Evolutionary conservation across 225 moss, liverwort and hornwort species (phyloP).

Genomic region (Sphagnum contortum): DNA sequence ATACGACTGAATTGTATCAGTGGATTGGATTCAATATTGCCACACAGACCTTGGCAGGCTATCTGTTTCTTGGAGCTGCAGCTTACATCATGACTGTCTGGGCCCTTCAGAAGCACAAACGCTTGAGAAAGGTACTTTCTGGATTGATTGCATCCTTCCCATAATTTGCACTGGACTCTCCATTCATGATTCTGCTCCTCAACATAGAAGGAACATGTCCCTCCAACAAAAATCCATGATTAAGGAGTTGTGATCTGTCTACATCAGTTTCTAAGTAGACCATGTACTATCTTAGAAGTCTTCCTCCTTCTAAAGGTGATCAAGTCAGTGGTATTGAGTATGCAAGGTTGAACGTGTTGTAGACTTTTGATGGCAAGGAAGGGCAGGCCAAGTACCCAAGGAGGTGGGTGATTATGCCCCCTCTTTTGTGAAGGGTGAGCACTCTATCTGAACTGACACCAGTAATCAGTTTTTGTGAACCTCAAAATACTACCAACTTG

Average conservation of each 20-base stretch:
- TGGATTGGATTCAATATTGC: conserved; percentile 90
- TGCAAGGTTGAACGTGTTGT: conserved; percentile 3
- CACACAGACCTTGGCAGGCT: conserved; percentile 71
- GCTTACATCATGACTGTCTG: conserved; percentile 80
- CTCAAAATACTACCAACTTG: too few species aligned
- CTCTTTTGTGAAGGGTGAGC: conserved; percentile 47
- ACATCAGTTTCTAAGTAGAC: too few species aligned
- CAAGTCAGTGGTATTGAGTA: too few species aligned
- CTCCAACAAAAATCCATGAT: too few species aligned
- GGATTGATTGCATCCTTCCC: too few species aligned
- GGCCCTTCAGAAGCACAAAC: conserved; percentile 80
- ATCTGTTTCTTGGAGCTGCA: conserved; percentile 46
- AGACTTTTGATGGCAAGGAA: conserved; percentile 94
- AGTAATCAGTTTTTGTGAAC: too few species aligned
- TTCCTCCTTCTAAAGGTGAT: not conserved
- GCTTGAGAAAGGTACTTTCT: conserved; percentile 38
- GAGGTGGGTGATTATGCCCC: conserved; percentile 96
- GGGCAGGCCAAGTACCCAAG: conserved; percentile 85
- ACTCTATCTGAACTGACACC: too few species aligned
- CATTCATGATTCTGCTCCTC: too few species aligned
- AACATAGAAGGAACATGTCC: too few species aligned
- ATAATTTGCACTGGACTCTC: too few species aligned
- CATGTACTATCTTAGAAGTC: too few species aligned
- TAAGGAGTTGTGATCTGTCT: too few species aligned
- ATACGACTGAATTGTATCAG: conserved; percentile 74